These are phyloP conservation scores for Penicillium diatomitis DNA, from an alignment of 495 filamentous ascomycete species.

Conservation along the genomic window DNA sequence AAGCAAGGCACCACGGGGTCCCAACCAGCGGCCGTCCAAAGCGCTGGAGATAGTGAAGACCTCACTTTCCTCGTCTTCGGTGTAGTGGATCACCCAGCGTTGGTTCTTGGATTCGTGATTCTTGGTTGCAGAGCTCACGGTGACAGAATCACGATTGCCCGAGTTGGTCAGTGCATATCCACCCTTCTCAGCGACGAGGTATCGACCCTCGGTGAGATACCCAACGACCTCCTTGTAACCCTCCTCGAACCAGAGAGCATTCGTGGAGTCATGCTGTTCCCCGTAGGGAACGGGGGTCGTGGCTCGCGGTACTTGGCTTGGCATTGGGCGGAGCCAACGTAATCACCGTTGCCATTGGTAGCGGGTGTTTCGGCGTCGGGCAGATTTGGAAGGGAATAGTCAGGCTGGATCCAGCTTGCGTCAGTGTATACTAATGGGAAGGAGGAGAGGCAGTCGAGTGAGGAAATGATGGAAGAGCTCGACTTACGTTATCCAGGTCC, in stretches of 20 bases:
- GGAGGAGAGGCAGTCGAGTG: not conserved
- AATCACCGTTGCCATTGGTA: conserved; percentile 25
- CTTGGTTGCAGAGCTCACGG: conserved; percentile 20
- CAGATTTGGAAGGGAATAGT: conserved; percentile 35
- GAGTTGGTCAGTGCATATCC: conserved; percentile 24
- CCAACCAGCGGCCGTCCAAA: conserved; percentile 36
- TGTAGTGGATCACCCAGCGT: conserved; percentile 44
- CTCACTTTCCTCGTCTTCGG: conserved; percentile 25
- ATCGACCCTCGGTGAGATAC: conserved; percentile 45
- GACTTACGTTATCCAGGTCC: conserved; percentile 35
- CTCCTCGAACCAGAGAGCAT: conserved; percentile 35
- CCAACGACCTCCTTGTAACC: conserved; percentile 46
- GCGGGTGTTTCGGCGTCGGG: conserved; percentile 33
- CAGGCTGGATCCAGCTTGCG: conserved; percentile 18
- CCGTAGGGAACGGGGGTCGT: conserved; percentile 42
- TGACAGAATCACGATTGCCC: conserved; percentile 11
- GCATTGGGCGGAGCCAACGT: conserved; percentile 36
- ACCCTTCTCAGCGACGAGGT: conserved; percentile 27
- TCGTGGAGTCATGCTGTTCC: conserved; percentile 21
- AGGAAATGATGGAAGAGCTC: not conserved
- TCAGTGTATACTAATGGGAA: not conserved
- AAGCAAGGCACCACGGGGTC: conserved; percentile 15
- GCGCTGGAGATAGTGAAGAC: conserved; percentile 42
- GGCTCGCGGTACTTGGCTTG: conserved; percentile 23
- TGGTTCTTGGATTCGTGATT: conserved; percentile 32